These are phyloP conservation scores for Mortierella sp. DNA, from an alignment of 371 early-diverging fungal genomes.

Conservation along the genomic window DNA sequence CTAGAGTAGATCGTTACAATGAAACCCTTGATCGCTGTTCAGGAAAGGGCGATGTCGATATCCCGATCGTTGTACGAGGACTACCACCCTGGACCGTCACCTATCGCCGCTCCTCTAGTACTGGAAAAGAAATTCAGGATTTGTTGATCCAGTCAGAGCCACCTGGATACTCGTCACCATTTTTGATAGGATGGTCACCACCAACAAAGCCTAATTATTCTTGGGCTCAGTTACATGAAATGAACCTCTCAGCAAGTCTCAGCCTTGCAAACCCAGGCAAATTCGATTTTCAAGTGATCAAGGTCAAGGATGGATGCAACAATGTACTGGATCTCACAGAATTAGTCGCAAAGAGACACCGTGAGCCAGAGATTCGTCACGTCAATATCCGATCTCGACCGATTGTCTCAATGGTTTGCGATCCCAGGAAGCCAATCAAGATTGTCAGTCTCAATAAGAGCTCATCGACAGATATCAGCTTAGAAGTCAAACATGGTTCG, in stretches of 20 bases:
- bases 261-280: constrained; percentile 35
- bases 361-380: constrained; percentile 38
- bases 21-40: constrained; percentile 28
- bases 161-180: constrained; percentile 36
- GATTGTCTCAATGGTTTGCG: constrained; percentile 30
- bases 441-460: constrained; percentile 31
- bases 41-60: constrained; percentile 42
- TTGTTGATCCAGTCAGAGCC: constrained; percentile 42
- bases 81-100: constrained; percentile 46
- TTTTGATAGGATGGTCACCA: constrained; percentile 39
- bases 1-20: constrained; percentile 30
- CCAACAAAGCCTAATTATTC: constrained; percentile 31
- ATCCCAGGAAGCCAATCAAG: constrained; percentile 38
- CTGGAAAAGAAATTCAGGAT: constrained; percentile 24
- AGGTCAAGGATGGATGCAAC: constrained; percentile 41
- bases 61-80: constrained; percentile 37
- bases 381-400: constrained; percentile 35
- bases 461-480: constrained; percentile 17
- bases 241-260: constrained; percentile 39
- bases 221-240: constrained; percentile 44
- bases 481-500: constrained; percentile 23
- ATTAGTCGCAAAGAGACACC: constrained; percentile 21
- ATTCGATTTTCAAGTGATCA: constrained; percentile 31
- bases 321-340: constrained; percentile 30
- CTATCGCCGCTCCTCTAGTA: constrained; percentile 23